Percentiles rank a stretch among this genome's conserved stretches.
Conservation (phyloP, 768 basidiomycete species). For the Rhodocollybia butyracea region DNA sequence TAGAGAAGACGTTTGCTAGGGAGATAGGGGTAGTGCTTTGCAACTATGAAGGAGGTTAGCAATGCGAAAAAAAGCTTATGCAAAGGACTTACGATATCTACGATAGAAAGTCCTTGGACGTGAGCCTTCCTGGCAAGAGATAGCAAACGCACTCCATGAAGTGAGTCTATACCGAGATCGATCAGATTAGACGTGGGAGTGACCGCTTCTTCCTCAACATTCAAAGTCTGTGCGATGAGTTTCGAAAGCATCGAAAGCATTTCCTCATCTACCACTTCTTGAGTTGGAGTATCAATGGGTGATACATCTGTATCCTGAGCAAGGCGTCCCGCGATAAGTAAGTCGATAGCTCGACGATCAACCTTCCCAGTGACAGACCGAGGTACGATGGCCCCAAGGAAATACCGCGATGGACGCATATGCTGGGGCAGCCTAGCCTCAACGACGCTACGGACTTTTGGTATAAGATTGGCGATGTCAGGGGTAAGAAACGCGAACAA, state of each 20-base stretch:
- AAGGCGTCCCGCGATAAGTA: background rate
- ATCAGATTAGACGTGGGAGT: background rate
- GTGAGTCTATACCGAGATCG: constrained; percentile 5
- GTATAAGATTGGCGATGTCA: background rate
- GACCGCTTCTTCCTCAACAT: background rate
- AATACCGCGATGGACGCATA: constrained; percentile 5
- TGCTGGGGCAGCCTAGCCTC: background rate
- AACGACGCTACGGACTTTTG: background rate
- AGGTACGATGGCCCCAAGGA: background rate
- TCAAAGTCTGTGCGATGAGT: constrained; percentile 1
- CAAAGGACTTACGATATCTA: constrained; percentile 1
- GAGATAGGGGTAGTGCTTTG: background rate
- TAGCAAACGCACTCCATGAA: constrained; percentile 5
- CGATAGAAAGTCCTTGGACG: background rate
- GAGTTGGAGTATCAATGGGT: background rate
- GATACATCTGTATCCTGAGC: background rate
- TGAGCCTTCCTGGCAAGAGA: background rate
- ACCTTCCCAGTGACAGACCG: constrained; percentile 3
- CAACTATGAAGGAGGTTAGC: background rate
- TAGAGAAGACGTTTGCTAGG: background rate
- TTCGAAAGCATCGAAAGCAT: background rate
- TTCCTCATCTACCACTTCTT: background rate
- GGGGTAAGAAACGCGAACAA: constrained; percentile 4
- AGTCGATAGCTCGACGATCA: constrained; percentile 1
- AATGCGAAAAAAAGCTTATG: background rate